phyloP scores from a whole-genome alignment of 768 basidiomycete genomes.

The Clathrus columnatus region DNA sequence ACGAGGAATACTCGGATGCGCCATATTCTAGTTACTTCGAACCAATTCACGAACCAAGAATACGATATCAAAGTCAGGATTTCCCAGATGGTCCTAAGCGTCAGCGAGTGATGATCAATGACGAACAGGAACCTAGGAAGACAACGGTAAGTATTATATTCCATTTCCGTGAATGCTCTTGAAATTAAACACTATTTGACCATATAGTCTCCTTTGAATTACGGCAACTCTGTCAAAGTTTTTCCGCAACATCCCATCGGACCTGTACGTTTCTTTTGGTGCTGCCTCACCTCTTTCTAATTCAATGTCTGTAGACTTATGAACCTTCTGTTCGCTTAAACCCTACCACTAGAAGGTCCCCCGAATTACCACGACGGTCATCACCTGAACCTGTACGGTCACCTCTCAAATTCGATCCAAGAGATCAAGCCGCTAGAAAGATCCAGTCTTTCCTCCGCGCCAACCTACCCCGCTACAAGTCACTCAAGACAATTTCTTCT shows the following conservation, averaged over 20 bases:
- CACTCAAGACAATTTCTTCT: constrained; percentile 32
- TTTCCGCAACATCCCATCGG: too few relatives aligned
- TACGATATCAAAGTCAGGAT: background rate
- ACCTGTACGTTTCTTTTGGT: too few relatives aligned
- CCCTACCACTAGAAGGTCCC: background rate
- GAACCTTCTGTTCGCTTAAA: too few relatives aligned
- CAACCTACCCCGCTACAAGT: constrained; percentile 21
- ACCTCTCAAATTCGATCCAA: constrained; percentile 16
- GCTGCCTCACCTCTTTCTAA: background rate
- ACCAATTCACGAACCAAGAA: background rate
- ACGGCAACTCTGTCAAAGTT: too few relatives aligned
- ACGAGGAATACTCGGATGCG: background rate
- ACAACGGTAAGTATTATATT: background rate
- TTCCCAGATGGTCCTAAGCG: background rate
- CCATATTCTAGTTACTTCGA: background rate
- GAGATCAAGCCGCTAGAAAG: constrained; percentile 33
- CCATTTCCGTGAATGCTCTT: background rate
- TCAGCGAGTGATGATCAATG: background rate
- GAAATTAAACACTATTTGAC: background rate
- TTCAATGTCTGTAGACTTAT: background rate
- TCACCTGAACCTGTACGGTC: constrained; percentile 6
- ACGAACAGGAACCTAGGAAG: background rate
- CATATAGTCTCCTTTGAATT: background rate
- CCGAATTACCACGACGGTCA: background rate
- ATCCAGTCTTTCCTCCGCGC: constrained; percentile 42